Percentiles rank a stretch among this genome's conserved stretches.
Evolutionary conservation across 2,329 filamentous ascomycete genomes (phyloP).

Genomic region (Fusarium coicis): DNA sequence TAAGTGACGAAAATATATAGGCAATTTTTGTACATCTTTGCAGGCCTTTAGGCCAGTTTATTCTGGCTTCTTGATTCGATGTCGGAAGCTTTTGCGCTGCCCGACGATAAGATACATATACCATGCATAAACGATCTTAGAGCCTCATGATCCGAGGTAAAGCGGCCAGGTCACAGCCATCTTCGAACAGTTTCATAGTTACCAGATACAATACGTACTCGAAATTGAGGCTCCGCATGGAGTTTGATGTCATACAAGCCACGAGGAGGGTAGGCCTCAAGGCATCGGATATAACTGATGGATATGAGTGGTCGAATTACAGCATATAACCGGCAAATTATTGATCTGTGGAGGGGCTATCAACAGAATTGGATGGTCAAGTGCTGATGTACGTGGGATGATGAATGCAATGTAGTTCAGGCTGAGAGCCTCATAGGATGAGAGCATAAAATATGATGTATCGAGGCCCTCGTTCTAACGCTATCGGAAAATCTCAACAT

Average conservation of each 20-base stretch:
- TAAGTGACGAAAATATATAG: not conserved
- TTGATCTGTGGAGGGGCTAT: not conserved
- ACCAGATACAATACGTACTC: not conserved
- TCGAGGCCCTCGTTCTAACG: not conserved
- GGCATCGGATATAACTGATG: not conserved
- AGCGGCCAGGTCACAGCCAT: not conserved
- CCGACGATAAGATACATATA: not conserved
- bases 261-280: not conserved
- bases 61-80: fast-evolving
- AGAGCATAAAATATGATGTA: not conserved
- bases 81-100: not conserved
- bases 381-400: not conserved
- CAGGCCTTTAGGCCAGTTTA: not conserved
- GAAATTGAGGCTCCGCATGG: not conserved
- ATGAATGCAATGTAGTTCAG: not conserved
- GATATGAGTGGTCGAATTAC: not conserved
- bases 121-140: not conserved
- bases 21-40: not conserved
- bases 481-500: not conserved
- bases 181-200: not conserved
- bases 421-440: not conserved
- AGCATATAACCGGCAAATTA: not conserved
- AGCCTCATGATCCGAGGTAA: not conserved
- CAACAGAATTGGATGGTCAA: not conserved
- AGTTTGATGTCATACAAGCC: not conserved